Base-by-base conservation (phyloP, 2,329 filamentous ascomycete species). In the Pestalotiopsis sp. region DNA sequence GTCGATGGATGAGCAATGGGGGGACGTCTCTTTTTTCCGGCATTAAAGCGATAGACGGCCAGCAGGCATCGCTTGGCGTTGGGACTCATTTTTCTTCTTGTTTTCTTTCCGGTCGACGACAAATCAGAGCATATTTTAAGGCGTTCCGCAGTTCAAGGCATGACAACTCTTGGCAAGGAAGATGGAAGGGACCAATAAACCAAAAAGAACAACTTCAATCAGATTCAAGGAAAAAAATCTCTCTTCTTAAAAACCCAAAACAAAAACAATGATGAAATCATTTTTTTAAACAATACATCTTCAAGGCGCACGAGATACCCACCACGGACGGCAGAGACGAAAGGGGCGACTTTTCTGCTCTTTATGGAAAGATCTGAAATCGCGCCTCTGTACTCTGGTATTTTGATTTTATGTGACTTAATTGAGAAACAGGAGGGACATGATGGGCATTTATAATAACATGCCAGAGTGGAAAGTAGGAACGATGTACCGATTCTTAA, bases 51-150 rank as follows among this genome's bases (percentile, higher is more conserved):
- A 45, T 39, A 64, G 61, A 64, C 61, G 61, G 39, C 25, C n/a
- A 62, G 17, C 7, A 64, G 36, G 61, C 61, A 64, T 45, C 61
- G 61, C 61, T 64, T 12, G 61, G 61, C 61, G 61, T 64, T 64
- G 20, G 49, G 36, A 3, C 38, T 17, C 4, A 11, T 39, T 31
- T 49, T n/a, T n/a, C 45, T 52, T 52, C 9, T n/a, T 52, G 3
- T n/a, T n/a, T 9, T 36, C 20, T 52, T n/a, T 52, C 7, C 38
- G 61, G 36, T 64, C 61, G 20, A 64, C 61, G 12, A 45, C 38
- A 64, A 25, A 38, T 20, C 27, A 59, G 25, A 14, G 23, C 23
- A 59, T 59, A n/a, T 17, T 25, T 27, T 2, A 36, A 36, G 31
- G 31, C 31, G 31, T 36, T 27, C 27, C 31, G 31, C 31, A 36